phyloP scores from a whole-genome alignment of 2,329 filamentous ascomycete species.

The Pyrenophora seminiperda region DNA sequence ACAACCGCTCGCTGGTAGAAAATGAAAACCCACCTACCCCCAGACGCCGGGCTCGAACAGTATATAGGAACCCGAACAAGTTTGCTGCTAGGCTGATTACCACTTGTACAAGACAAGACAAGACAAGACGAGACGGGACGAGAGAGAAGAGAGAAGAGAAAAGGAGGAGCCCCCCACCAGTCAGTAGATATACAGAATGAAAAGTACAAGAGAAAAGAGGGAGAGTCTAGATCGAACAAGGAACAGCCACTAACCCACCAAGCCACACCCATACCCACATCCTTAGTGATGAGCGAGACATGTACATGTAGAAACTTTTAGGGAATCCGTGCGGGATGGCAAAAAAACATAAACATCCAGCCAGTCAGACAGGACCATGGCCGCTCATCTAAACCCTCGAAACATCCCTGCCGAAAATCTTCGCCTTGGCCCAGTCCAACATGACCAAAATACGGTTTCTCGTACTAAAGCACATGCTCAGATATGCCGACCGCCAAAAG shows the following conservation, averaged over 20 bases:
- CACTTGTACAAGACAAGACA: conserved; percentile 16
- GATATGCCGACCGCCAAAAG: conserved; percentile 97
- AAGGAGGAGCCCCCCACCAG: no score
- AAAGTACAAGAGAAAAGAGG: no score
- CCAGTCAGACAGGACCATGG: background rate
- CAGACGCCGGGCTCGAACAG: background rate
- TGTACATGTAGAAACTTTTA: conserved; percentile 7
- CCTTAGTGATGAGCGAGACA: no score
- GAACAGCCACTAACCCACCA: no score
- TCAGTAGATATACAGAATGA: no score
- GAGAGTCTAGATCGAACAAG: no score
- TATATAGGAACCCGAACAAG: no score
- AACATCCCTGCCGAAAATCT: conserved; percentile 94
- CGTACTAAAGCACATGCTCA: conserved; percentile 99
- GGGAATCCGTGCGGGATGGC: conserved; percentile 2
- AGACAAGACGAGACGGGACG: background rate
- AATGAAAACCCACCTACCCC: conserved; percentile 1
- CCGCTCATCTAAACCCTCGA: conserved; percentile 66
- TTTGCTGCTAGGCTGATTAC: conserved; percentile 5
- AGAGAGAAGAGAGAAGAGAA: background rate
- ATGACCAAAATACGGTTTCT: conserved; percentile 93
- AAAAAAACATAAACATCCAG: background rate
- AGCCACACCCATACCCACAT: no score
- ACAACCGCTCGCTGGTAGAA: no score
- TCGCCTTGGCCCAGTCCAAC: conserved; percentile 96